A percentile compares a stretch with the other conserved stretches of the same genome.
Evolutionary conservation across 2,329 filamentous ascomycete genomes (phyloP).

Genomic region (Achaetomium macrosporum): DNA sequence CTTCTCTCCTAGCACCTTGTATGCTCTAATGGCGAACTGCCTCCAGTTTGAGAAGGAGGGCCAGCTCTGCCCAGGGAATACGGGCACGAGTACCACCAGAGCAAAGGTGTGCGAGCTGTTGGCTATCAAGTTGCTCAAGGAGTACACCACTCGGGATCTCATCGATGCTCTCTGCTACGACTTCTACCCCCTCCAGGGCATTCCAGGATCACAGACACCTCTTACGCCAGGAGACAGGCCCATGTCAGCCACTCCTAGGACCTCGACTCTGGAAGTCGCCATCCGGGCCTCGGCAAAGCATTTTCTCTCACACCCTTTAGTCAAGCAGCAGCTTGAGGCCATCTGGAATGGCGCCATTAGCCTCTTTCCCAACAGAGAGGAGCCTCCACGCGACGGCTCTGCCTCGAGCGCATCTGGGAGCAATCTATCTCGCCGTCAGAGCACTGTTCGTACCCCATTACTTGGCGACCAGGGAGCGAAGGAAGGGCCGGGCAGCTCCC

Average conservation of each 20-base stretch:
- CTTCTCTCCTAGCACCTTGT: conserved; percentile 80
- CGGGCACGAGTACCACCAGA: conserved; percentile 75
- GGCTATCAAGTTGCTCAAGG: conserved; percentile 81
- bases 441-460: conserved; percentile 46
- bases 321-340: conserved; percentile 90
- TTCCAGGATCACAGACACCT: conserved; percentile 45
- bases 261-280: conserved; percentile 86
- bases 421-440: conserved; percentile 30
- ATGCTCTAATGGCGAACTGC: conserved; percentile 88
- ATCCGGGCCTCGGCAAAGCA: conserved; percentile 90
- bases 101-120: conserved; percentile 86
- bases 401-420: conserved; percentile 13
- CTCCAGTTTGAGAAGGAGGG: conserved; percentile 88
- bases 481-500: conserved; percentile 28
- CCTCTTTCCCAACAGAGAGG: conserved; percentile 85
- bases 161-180: conserved; percentile 94
- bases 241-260: conserved; percentile 60
- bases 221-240: conserved; percentile 38
- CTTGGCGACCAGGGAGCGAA: conserved; percentile 36
- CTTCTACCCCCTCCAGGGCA: conserved; percentile 84
- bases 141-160: conserved; percentile 81
- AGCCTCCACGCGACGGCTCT: conserved; percentile 59
- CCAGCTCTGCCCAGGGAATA: conserved; percentile 73
- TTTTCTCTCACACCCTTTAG: conserved; percentile 83
- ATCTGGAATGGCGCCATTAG: conserved; percentile 96